Evolutionary conservation across 2,329 filamentous ascomycete genomes (phyloP), one percentile per base, ranked within the genome.

Genomic region (Dactylellina haptotyla): DNA sequence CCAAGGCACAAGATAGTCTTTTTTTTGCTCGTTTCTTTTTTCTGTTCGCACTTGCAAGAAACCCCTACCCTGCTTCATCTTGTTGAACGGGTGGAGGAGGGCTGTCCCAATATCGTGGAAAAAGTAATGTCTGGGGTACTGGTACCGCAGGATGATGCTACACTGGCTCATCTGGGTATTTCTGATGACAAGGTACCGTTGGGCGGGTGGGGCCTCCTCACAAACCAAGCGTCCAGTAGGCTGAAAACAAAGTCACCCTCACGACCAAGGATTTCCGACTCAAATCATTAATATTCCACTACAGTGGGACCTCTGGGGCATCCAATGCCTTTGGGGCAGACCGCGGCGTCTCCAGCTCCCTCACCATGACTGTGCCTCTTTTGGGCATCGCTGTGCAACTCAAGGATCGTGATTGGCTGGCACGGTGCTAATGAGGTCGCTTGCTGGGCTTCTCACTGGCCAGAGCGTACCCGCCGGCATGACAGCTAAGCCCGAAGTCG

Each of bases 71-170:
- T 59, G 67, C 67, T 72, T 72, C 67, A 72, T 72, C 67, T 72
- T 65, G 67, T 65, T 65, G 34, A 48, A 65, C 48, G 50, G 50
- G 16, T 41, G 43, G 48, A 23, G 46, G 65, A 62, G 65, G 50
- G 41, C 57, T n/a, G n/a, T n/a, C 67, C 59, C 53, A 72, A 72
- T 59, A 48, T 65, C 45, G 25, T 72, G 67, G 67, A 72, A 72
- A 72, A 72, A 72, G 67, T 59, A 72, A 72, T 39, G 26, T 65
- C 67, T 64, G 67, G 67, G 67, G 67, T 72, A 72, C 59, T 72
- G 67, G 67, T 72, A 72, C 67, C 59, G 37, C 59, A 64, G 34
- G 32, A 46, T 39, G 67, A 37, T 72, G 53, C 67, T 59, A 59
- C 67, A 59, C 67, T 72, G 53, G 67, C 67, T 72, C 54, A 25